Evolutionary conservation across 2,329 filamentous ascomycete species (phyloP), one percentile per base, ranked within the genome.

Genomic region (Chalaropsis thielavioides): DNA sequence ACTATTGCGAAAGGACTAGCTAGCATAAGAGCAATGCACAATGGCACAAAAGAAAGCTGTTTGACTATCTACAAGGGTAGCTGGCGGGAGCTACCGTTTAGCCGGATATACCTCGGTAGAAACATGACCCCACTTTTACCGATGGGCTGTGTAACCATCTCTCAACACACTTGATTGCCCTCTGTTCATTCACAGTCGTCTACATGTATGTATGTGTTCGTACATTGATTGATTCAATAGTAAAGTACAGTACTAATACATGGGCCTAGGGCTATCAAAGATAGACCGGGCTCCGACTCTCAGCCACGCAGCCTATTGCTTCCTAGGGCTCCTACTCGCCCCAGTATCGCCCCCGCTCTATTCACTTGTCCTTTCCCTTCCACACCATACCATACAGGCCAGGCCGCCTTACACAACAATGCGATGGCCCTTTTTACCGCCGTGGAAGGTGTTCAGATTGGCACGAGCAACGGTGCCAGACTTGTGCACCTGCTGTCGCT

Each of bases 401-500:
- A n/a, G n/a, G 19, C 54, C 11, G 17, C 24, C 60, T 67, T 65
- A 67, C 31, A 67, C 66, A 40, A 67, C 63, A 35, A 67, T 65
- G 5, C 64, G 60, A 27, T 65, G 63, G 3, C 66, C 66, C 63
- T 67, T 67, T 60, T 67, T 67, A 13, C 63, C 64, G n/a, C 66
- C 66, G 41, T 68, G 61, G 64, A 64, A 64, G 2, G 56, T 66
- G 61, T 66, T 75, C 70, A 86, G 70, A 72, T 96, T 97, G 41
- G 88, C 87, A 76, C 94, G 83, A 31, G 88, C 83, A 35, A 84
- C 81, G 43, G 92, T 90, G 68, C 84, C 91, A 70, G 86, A 76
- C 82, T 91, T 95, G 77, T 99, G 94, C 65, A 95, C 77, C 68
- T 79, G 76, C 69, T 82, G 80, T 70, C 94, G 82, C 79, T 84